Evolutionary conservation across 106 monocot species (phyloP), one percentile per base, ranked within the genome.

Genomic region (Phalaenopsis equestris): DNA sequence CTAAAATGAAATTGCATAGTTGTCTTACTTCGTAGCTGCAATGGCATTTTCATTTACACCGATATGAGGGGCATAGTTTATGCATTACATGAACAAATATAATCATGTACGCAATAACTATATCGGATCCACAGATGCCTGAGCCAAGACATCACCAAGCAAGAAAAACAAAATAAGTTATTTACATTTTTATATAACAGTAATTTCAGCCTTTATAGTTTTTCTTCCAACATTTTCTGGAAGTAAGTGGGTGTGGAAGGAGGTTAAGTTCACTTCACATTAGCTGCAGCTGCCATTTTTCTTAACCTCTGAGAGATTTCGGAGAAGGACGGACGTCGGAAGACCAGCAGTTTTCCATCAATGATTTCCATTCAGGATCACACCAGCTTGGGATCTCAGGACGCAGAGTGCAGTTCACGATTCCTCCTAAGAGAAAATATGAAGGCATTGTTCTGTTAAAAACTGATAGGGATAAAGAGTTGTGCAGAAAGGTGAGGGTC

Each of bases 331-430:
- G 98, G 94, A n/a, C 98, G 82, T 98, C 92, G 56, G 88, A 68
- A 30, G 92, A 77, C 98, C 98, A 98, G 78, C 94, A 98, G 79
- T 83, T 92, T 80, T 92, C 90, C 98, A 98, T 98, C 81, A 98
- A 74, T n/a, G 88, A 73, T 84, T 87, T 92, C 98, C 98, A 98
- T 78, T 92, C 98, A 78, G 98, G 98, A 82, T 98, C 98, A 73
- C 98, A 98, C 94, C 94, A 98, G 68, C 81, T 81, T 5, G 98
- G 98, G 38, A 94, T 85, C 75, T 92, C 80, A 78, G 98, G 98
- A 23, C 98, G 94, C 24, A 98, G 87, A 0, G 92, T 80, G 70
- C 88, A 81, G 84, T 89, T 92, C 79, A 98, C 84, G 70, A 98
- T 94, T 3, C 90, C 97, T 46, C 97, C 97, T 98, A 79, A 30